Base-by-base conservation (phyloP, 768 basidiomycete species). In the Tylopilus plumbeoviolaceoides region DNA sequence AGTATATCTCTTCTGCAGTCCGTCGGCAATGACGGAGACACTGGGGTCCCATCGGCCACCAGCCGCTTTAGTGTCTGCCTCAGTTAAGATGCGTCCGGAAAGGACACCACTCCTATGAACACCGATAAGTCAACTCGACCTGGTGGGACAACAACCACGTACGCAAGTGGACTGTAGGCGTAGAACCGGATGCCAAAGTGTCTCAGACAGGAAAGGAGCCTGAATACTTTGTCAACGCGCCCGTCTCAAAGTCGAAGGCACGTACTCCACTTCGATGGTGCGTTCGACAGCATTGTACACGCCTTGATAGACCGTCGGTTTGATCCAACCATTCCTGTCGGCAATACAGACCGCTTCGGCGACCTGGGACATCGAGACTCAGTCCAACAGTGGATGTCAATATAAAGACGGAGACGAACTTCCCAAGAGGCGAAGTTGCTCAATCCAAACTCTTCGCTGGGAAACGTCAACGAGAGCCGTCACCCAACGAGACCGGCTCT, bases 281-380 rank as follows among this genome's bases (percentile, higher is more conserved):
- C 76, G 69, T 48, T 76, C 75, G 20, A 79, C 61, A 6, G 69
- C 70, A 50, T 79, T 78, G 64, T 78, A 79, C 44, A 77, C 48
- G 2, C 75, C 78, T 57, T 82, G 79, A 59, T 80, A 81, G 12
- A 74, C 71, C 0, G 74, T 77, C 0, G 79, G 79, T 61, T 70
- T 67, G 56, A 81, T 69, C 70, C 73, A 83, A 23, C 75, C 75
- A 38, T 77, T 72, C 36, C 68, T 62, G 14, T 70, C 63, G 54
- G 78, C 77, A 44, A 75, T 72, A 28, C 50, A 58, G 33, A 73
- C 71, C 4, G 75, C 73, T 59, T 80, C 75, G 1, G 78, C 77
- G 31, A 81, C 78, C 54, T 64, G 33, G 11, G 20, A 27, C 14
- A 17, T 18, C 1, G 39, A n/a, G 9, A 18, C 14, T 56, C 35